These are phyloP conservation scores for Gardenia jasminoides DNA, from an alignment of 257 asterid genomes.

Conservation along the genomic window DNA sequence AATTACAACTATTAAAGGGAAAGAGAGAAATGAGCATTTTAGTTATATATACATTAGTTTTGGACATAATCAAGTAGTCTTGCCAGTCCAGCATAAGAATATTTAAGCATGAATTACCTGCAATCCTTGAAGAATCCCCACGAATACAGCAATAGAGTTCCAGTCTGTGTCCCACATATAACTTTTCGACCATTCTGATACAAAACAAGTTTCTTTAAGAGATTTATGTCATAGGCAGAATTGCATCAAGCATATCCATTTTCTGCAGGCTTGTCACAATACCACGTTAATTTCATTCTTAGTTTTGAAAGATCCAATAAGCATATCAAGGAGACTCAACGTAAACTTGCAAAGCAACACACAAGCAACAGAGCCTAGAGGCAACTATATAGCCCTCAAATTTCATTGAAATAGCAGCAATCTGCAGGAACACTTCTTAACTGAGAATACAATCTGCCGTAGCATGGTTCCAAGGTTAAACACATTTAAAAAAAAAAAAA, in stretches of 20 bases:
- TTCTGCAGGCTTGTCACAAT: background rate
- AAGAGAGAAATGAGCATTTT: background rate
- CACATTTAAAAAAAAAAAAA: background rate
- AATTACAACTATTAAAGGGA: background rate
- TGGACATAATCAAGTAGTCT: background rate
- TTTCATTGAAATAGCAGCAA: background rate
- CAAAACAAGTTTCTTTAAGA: constrained; percentile 17
- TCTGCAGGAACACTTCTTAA: background rate
- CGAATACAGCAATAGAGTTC: constrained; percentile 71
- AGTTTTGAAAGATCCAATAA: background rate
- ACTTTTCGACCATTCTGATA: constrained; percentile 85
- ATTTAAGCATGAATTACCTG: constrained; percentile 42
- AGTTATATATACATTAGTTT: too few species aligned
- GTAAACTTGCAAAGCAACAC: background rate
- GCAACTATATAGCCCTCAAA: background rate
- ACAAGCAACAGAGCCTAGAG: background rate
- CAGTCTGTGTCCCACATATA: constrained; percentile 76
- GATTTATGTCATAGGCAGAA: background rate
- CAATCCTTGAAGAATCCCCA: constrained; percentile 99
- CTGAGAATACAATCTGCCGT: background rate
- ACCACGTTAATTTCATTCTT: background rate
- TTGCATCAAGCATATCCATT: background rate
- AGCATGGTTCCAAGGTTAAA: background rate
- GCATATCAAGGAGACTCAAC: background rate
- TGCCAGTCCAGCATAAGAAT: background rate